Evolutionary conservation across 2,329 filamentous ascomycete genomes (phyloP), one percentile per base, ranked within the genome.

Genomic region (Orbilia oligospora): DNA sequence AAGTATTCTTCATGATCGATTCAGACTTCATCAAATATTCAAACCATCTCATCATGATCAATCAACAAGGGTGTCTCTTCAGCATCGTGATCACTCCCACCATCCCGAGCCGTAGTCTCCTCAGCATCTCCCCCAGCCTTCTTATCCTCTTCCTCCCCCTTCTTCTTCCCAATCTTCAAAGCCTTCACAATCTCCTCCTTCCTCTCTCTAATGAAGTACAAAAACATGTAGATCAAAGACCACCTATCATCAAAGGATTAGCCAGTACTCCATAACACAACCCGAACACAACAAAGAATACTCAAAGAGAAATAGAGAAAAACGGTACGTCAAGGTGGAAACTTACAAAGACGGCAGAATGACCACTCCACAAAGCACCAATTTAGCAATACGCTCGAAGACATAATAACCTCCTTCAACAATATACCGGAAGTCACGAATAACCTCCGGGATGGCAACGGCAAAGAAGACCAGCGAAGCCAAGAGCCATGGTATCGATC

Each of bases 31-130:
- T 5, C 0, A 16, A 6, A 5, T 27, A 6, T 27, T 65, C 12
- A 72, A 36, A 72, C 75, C 18, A 78, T 65, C 14, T 69, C 33
- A 46, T 55, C 68, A 51, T 64, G 61, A 27, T 78, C 53, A 18
- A 78, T 64, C 53, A 78, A 65, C 53, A 78, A 63, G n/a, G 75
- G 46, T 5, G 68, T 30, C n/a, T 77, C 73, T 9, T 51, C 20
- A 51, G 58, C 58, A 24, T 48, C 55, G 14, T 41, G 38, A 14
- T 41, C 38, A n/a, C 38, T 20, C 36, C 20, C 33, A 18, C 1
- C 27, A 4, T 6, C 6, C 27, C 27, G 3, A 30, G 33, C 10
- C 33, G 33, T 12, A 36, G 33, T 30, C 18, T 12, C 33, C 18
- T 44, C 27, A 5, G 20, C 49, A 30, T 22, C 36, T 1, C 27